Conservation (phyloP, 306 rosid genomes). For the Ziziphus jujuba region DNA sequence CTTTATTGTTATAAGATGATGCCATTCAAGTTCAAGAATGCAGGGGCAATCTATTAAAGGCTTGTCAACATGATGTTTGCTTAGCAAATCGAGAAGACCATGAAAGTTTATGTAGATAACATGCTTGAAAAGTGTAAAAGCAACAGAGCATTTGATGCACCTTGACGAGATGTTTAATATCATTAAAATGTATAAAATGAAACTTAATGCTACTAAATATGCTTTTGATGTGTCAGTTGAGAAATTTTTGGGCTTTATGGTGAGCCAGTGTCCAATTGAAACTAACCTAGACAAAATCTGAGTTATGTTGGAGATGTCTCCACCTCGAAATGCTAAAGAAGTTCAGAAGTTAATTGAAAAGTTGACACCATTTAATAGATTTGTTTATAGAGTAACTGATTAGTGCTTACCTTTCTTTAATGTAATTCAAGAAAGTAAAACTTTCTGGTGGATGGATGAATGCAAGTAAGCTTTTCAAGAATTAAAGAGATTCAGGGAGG, state of each 20-base stretch:
- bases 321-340: background rate
- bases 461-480: too few relatives aligned
- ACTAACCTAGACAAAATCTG: background rate
- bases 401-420: too few relatives aligned
- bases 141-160: background rate
- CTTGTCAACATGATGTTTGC: background rate
- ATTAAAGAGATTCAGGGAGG: too few relatives aligned
- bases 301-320: background rate
- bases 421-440: too few relatives aligned
- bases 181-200: background rate
- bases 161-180: background rate
- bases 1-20: background rate
- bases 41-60: background rate
- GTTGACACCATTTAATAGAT: background rate
- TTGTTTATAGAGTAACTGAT: background rate
- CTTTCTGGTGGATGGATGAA: too few relatives aligned
- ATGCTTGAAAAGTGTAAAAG: background rate
- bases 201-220: background rate
- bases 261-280: background rate
- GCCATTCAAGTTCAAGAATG: background rate
- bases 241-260: background rate
- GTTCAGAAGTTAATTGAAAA: too few relatives aligned
- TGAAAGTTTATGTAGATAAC: background rate
- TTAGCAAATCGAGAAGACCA: background rate
- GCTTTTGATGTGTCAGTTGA: background rate